A percentile compares a stretch with the other conserved stretches of the same genome.
These are phyloP conservation scores for Monosporascus sp. DNA, from an alignment of 2,329 filamentous ascomycete genomes.

Conservation along the genomic window DNA sequence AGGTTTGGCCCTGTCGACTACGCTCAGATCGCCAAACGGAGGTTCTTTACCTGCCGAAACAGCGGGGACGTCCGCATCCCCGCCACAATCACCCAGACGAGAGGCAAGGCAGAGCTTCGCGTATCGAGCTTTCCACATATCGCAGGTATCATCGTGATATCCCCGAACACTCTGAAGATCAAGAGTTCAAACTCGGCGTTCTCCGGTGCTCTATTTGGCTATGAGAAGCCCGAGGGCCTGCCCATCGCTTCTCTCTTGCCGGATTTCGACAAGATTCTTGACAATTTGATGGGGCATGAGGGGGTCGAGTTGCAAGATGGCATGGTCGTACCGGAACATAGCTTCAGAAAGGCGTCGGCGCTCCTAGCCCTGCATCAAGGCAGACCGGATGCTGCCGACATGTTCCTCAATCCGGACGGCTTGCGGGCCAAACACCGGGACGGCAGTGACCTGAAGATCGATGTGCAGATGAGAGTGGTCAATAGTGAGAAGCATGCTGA, in stretches of 20 bases:
- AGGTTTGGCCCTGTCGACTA: constrained; percentile 73
- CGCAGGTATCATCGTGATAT: constrained; percentile 89
- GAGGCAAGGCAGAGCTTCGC: constrained; percentile 65
- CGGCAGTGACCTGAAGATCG: constrained; percentile 85
- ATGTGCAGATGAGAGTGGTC: constrained; percentile 94
- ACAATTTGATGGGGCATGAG: constrained; percentile 80
- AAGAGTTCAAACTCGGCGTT: constrained; percentile 95
- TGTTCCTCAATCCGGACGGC: constrained; percentile 80
- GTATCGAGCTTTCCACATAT: constrained; percentile 96
- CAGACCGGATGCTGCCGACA: constrained; percentile 68
- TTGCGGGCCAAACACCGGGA: constrained; percentile 83
- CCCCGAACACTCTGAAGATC: constrained; percentile 71
- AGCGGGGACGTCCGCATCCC: constrained; percentile 76
- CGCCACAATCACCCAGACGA: constrained; percentile 70
- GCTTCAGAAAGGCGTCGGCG: constrained; percentile 83
- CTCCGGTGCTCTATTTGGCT: constrained; percentile 84
- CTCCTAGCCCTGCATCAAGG: constrained; percentile 80
- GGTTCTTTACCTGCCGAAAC: constrained; percentile 81
- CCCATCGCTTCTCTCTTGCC: constrained; percentile 78
- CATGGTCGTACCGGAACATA: constrained; percentile 95
- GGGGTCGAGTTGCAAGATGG: constrained; percentile 79
- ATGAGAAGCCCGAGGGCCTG: constrained; percentile 76
- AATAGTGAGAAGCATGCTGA: constrained; percentile 68
- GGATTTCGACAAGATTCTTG: constrained; percentile 77
- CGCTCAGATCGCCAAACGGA: constrained; percentile 63